Base-by-base conservation (phyloP, 495 filamentous ascomycete species). In the Glutinoglossum americanum region DNA sequence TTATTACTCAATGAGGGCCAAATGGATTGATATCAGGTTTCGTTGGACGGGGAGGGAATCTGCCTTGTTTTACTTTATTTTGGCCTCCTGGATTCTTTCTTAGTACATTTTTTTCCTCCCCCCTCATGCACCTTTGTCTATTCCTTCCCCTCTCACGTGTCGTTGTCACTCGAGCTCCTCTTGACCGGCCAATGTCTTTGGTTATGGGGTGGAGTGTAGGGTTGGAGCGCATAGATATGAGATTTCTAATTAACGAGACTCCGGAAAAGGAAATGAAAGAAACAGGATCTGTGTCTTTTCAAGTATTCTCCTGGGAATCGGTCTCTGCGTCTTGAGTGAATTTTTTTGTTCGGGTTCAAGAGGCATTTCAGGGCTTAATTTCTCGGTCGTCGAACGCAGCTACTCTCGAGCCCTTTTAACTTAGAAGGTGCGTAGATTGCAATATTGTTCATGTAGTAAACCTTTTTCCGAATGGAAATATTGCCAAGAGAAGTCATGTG, bases 1-100 rank as follows among this genome's bases (percentile, higher is more conserved):
- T 75, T 98, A 76, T 68, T 95, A 63, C 75, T 96, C 60, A 98
- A 98, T 68, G 87, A 94, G 65, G 89, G 87, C n/a, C 83, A 89
- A 67, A 83, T 79, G 67, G 89, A 96, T 69, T 84, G 23, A 55
- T 45, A 45, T 23, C 17, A 10, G 5, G 5, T 45, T 21, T 45
- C 19, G 17, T 10, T 21, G n/a, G n/a, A n/a, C n/a, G n/a, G 17
- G 37, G 17, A 21, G 41, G 41, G 4, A 21, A 45, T 45, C 41
- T 45, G n/a, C 6, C 15, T 23, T 19, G 1, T 45, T 45, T 19
- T 21, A 21, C 4, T 45, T 45, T 45, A 19, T 45, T 23, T 45
- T 23, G 19, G 17, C 4, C 4, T 10, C 41, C 13, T 10, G n/a
- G 41, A 21, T 21, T 45, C 17, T 45, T 45, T 45, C n/a, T 23